phyloP scores from a whole-genome alignment of 768 basidiomycete species.

The Psilocybe cubensis region DNA sequence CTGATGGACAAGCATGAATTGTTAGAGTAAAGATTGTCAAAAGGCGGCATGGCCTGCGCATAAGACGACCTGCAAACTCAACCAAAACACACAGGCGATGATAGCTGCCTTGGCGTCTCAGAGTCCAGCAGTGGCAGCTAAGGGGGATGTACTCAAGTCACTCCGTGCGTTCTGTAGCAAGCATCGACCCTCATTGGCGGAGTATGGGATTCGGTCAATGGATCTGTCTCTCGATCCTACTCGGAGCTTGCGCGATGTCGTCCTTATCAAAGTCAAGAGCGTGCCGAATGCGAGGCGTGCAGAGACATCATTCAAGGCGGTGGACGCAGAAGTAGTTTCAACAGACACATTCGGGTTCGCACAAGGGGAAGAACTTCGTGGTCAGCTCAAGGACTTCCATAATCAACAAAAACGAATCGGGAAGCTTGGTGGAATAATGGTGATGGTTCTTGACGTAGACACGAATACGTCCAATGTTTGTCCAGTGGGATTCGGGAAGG shows the following conservation, averaged over 20 bases:
- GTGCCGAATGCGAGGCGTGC: background rate
- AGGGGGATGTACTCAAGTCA: background rate
- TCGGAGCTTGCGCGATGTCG: background rate
- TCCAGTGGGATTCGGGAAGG: conserved; percentile 1
- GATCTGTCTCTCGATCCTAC: conserved; percentile 1
- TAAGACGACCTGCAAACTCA: background rate
- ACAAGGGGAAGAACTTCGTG: background rate
- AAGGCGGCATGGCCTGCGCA: conserved; percentile 2
- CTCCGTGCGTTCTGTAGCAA: conserved; percentile 2
- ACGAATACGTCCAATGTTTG: conserved; percentile 1
- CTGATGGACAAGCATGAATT: background rate
- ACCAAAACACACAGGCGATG: background rate
- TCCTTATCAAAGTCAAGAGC: background rate
- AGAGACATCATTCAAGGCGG: background rate
- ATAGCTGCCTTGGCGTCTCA: background rate
- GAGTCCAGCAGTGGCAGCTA: background rate
- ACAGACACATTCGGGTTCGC: background rate
- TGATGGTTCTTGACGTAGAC: background rate
- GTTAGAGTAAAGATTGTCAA: conserved; percentile 5
- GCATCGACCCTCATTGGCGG: background rate
- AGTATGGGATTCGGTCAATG: background rate
- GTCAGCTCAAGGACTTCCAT: background rate
- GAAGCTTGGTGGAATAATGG: conserved; percentile 2
- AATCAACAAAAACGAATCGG: background rate
- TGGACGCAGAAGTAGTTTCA: background rate